Base-by-base conservation (phyloP, 2,329 filamentous ascomycete species). In the Cercospora janseana region DNA sequence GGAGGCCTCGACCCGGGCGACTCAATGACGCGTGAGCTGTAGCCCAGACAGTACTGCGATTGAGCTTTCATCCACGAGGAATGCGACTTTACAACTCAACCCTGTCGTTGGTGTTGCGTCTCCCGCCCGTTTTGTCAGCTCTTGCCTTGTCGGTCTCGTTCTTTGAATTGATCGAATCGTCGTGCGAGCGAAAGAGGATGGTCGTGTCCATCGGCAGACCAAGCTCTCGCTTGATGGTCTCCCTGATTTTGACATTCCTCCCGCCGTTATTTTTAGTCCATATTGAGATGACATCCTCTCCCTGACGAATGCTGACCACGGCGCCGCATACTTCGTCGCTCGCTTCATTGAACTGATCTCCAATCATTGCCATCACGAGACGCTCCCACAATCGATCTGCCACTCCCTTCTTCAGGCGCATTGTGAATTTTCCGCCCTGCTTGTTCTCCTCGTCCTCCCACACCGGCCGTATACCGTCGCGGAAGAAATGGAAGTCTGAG, bases 371-470 rank as follows among this genome's bases (percentile, higher is more conserved):
- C 62, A 97, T 77, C 53, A 97, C 75, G 42, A 97, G 77, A 66
- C 96, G 88, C 75, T 98, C 93, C 89, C 93, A 98, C 71, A 95
- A 96, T 48, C 92, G 83, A 70, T 97, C 93, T 13, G 89, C 88
- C 15, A 98, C 88, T 20, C 93, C 93, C 77, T 98, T 98, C 80
- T 95, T 96, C 68, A 98, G 75, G 59, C 92, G 81, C 68, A 98
- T 85, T 59, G 96, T 91, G 92, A 92, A 98, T 74, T 98, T 98
- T 44, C 93, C 93, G 47, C 93, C 93, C 60, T 85, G 86, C 70
- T 89, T 93, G 74, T 98, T 98, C 68, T 94, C 89, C 38, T 95
- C 90, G 62, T 98, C 93, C 71, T 98, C 93, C 93, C 93, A 98
- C 62, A 98, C 93, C 16, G 93, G 93, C 54, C 93, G 84, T 55